A percentile compares a stretch with the other conserved stretches of the same genome.
phyloP scores from a whole-genome alignment of 495 filamentous ascomycete species.

The Bathelium albidoporum region DNA sequence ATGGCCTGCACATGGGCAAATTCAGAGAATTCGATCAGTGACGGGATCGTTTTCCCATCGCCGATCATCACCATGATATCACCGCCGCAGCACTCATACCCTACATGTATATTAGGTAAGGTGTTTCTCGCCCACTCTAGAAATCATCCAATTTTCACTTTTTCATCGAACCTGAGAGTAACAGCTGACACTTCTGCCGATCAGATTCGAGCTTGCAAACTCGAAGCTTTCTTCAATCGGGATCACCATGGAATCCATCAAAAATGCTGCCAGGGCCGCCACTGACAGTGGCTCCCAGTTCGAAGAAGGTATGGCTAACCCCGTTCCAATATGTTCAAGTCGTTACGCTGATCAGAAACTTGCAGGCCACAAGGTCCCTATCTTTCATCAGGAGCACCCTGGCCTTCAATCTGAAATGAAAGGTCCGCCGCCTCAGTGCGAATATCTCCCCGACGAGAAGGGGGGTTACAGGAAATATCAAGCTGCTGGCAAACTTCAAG shows the following conservation, averaged over 20 bases:
- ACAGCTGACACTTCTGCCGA: too few species aligned
- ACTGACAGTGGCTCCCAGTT: conserved; percentile 14
- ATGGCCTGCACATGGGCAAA: background rate
- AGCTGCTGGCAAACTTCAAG: conserved; percentile 65
- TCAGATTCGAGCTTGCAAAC: too few species aligned
- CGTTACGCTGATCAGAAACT: background rate
- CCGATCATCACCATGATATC: background rate
- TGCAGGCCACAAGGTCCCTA: conserved; percentile 58
- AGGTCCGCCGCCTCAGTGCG: conserved; percentile 49
- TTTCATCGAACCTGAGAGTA: too few species aligned
- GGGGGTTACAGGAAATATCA: conserved; percentile 66
- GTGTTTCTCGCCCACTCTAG: too few species aligned
- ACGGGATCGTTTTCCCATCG: conserved; percentile 1
- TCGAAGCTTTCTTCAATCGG: background rate
- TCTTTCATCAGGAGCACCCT: conserved; percentile 57
- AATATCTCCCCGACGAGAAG: conserved; percentile 58
- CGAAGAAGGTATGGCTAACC: conserved; percentile 11
- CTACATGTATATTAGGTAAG: too few species aligned
- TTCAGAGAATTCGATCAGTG: background rate
- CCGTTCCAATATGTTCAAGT: background rate
- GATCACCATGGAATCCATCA: background rate
- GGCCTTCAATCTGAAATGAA: conserved; percentile 58
- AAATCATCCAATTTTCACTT: too few species aligned
- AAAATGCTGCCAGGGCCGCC: background rate
- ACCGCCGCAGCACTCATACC: background rate